Evolutionary conservation across 2,329 filamentous ascomycete genomes (phyloP).

Genomic region (Cladosporium sp.): DNA sequence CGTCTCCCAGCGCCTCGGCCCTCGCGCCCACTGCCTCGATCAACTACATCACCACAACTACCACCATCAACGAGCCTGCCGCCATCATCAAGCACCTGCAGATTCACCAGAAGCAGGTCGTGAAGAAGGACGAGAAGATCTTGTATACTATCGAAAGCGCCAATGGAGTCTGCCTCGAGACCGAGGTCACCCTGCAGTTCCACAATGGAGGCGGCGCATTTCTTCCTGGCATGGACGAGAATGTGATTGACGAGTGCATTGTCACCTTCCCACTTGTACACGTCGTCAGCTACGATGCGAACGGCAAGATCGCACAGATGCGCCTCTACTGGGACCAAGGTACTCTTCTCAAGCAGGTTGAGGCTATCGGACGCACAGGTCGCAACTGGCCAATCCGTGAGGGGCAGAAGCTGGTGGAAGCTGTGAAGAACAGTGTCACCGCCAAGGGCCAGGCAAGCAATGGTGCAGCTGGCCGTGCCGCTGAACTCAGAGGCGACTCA

Average conservation of each 20-base stretch:
- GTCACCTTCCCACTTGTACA: conserved; percentile 84
- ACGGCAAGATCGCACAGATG: conserved; percentile 78
- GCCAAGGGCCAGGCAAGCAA: conserved; percentile 24
- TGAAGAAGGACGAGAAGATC: conserved; percentile 76
- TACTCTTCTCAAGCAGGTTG: conserved; percentile 84
- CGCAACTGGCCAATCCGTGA: conserved; percentile 95
- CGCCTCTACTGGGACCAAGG: conserved; percentile 95
- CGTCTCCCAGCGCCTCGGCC: conserved; percentile 38
- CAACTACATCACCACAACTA: conserved; percentile 88
- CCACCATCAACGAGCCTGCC: conserved; percentile 63
- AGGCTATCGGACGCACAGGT: conserved; percentile 84
- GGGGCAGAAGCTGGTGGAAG: conserved; percentile 73
- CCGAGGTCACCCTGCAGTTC: conserved; percentile 82
- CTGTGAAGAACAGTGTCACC: conserved; percentile 41
- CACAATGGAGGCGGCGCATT: conserved; percentile 75
- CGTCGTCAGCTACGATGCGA: conserved; percentile 75
- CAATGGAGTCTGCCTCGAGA: conserved; percentile 67
- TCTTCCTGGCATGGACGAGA: conserved; percentile 85
- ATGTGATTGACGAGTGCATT: conserved; percentile 79
- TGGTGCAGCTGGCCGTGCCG: conserved; percentile 18
- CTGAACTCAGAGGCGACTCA: conserved; percentile 23
- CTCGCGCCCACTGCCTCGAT: conserved; percentile 45
- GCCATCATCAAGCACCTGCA: conserved; percentile 80
- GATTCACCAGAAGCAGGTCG: conserved; percentile 67
- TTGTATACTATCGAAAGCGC: conserved; percentile 69